Evolutionary conservation across 2,329 filamentous ascomycete genomes (phyloP), one percentile per base, ranked within the genome.

Genomic region (Trichothecium roseum): DNA sequence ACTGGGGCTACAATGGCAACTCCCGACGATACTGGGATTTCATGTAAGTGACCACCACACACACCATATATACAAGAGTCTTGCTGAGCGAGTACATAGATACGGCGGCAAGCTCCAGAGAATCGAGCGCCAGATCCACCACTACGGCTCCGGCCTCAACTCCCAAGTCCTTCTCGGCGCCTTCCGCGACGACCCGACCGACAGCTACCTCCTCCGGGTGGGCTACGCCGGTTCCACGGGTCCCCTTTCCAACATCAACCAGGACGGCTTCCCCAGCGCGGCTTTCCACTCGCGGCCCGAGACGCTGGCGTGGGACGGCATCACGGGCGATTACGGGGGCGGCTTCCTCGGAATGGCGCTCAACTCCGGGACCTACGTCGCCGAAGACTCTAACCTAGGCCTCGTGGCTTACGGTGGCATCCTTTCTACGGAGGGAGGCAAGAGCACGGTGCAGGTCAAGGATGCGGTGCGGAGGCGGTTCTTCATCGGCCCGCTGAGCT

Each of bases 1-100:
- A 77, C 42, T 78, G 74, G 74, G 74, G 69, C 3, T 78, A 68
- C 68, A 74, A 78, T 35, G 73, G 73, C 10, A 77, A 76, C 41
- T 70, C 72, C 1, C 61, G 74, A 2, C 53, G 72, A 5, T 77
- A 76, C 49, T 77, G 73, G 73, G 73, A 78, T 44, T 73, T 72
- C 35, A 51, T 68, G 52, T 71, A 56, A 47, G 65, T 27, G 2
- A 10, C 7, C 8, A 3, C 7, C 3, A 22, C 9, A 9, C 14
- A 7, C 16, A 4, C 3, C 13, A 1, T 14, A 13, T 17, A 18
- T 3, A 3, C 12, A 28, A 18, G 5, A 29, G 18, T 24, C 14
- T 16, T 7, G 7, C 38, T 45, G 5, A 43, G 29, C 26, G 15
- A 2, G 3, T n/a, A 1, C 5, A 17, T 22, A 61, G 57, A 33